A percentile compares a stretch with the other conserved stretches of the same genome.
phyloP scores from a whole-genome alignment of 75 land plant genomes.

The Adiantum capillusveneris region DNA sequence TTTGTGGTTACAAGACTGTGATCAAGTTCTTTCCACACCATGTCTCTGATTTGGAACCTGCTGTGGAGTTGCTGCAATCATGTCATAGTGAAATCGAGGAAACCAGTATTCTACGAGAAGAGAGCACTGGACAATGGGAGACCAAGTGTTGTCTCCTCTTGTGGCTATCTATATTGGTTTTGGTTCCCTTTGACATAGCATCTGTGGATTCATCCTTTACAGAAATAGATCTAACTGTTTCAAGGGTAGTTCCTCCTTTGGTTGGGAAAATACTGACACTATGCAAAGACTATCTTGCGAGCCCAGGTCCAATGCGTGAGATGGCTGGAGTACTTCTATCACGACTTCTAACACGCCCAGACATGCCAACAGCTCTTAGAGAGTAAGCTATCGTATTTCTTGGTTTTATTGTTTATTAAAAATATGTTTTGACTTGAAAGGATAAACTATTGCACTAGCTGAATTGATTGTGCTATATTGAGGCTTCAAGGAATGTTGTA shows the following conservation, averaged over 20 bases:
- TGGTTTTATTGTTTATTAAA: too few relatives aligned
- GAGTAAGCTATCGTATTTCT: conserved; percentile 28
- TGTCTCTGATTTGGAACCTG: conserved; percentile 88
- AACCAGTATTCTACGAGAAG: conserved; percentile 55
- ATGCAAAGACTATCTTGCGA: conserved; percentile 75
- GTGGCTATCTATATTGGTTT: conserved; percentile 93
- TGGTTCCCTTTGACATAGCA: conserved; percentile 93
- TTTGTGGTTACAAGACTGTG: conserved; percentile 89
- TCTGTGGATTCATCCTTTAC: conserved; percentile 79
- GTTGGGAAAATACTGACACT: conserved; percentile 61
- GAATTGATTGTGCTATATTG: too few relatives aligned
- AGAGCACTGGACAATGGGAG: conserved; percentile 97
- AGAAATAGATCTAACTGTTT: conserved; percentile 8
- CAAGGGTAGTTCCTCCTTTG: conserved; percentile 42
- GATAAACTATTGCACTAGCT: too few relatives aligned
- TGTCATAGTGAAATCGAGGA: conserved; percentile 44
- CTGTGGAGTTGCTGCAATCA: conserved; percentile 71
- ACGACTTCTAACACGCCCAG: conserved; percentile 87
- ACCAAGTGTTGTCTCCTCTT: conserved; percentile 74
- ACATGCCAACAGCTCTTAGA: conserved; percentile 67
- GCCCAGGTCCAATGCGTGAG: conserved; percentile 90
- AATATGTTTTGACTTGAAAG: too few relatives aligned
- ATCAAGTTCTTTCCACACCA: conserved; percentile 91
- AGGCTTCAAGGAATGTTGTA: too few relatives aligned
- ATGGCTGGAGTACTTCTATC: conserved; percentile 82